Evolutionary conservation across 768 basidiomycete species (phyloP).

Genomic region (Piloderma croceum): DNA sequence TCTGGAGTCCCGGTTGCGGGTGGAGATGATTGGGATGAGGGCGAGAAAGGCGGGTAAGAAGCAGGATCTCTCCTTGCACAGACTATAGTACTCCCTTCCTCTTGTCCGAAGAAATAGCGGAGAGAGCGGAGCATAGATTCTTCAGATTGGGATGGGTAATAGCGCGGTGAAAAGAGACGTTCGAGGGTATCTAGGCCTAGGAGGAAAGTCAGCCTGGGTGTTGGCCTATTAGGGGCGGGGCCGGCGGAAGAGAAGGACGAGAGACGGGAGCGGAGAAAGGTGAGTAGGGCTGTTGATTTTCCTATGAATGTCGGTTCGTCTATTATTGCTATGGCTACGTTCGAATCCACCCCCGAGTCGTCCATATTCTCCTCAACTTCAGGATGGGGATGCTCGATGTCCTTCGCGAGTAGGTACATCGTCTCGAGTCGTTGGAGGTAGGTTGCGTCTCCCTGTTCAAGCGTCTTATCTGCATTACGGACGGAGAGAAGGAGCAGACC

Average conservation of each 20-base stretch:
- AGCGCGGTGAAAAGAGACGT: constrained; percentile 69
- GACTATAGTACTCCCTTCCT: constrained; percentile 44
- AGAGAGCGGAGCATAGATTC: constrained; percentile 53
- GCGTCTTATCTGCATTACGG: constrained; percentile 78
- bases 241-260: constrained; percentile 10
- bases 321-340: constrained; percentile 75
- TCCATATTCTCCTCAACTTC: background rate
- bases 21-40: constrained; percentile 1
- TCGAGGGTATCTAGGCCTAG: constrained; percentile 83
- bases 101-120: constrained; percentile 49
- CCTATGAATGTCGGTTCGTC: constrained; percentile 87
- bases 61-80: constrained; percentile 44
- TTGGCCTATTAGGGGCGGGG: constrained; percentile 7
- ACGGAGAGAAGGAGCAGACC: constrained; percentile 77
- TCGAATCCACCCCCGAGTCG: constrained; percentile 15
- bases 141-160: constrained; percentile 45
- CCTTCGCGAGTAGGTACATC: constrained; percentile 66
- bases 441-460: constrained; percentile 67
- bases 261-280: constrained; percentile 41
- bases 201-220: constrained; percentile 57
- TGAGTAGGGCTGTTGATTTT: constrained; percentile 59
- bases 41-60: constrained; percentile 4
- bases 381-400: constrained; percentile 23
- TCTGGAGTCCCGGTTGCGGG: constrained; percentile 17
- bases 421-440: constrained; percentile 79